These are phyloP conservation scores for Fusarium devonianum DNA, from an alignment of 2,329 filamentous ascomycete genomes.

Conservation along the genomic window DNA sequence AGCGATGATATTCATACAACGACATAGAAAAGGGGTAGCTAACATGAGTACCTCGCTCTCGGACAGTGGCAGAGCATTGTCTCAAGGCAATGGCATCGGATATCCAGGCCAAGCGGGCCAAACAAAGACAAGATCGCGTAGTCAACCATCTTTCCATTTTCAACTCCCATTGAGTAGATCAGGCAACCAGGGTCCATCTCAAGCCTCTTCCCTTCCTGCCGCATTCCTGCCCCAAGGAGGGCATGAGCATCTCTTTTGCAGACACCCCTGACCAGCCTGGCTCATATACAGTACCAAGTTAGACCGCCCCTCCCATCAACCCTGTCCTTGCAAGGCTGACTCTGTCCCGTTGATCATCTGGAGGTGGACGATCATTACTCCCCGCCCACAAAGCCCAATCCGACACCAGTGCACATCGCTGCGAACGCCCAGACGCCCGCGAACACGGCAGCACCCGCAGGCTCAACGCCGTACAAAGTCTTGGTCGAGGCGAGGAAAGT, in stretches of 20 bases:
- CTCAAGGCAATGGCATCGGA: conserved; percentile 4
- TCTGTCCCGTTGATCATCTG: conserved; percentile 4
- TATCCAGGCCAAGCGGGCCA: conserved; percentile 3
- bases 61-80: neutral
- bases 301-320: neutral
- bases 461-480: conserved; percentile 74
- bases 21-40: conserved; percentile 12
- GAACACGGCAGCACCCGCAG: conserved; percentile 74
- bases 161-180: conserved; percentile 18
- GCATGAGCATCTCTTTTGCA: conserved; percentile 8
- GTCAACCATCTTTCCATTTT: conserved; percentile 12
- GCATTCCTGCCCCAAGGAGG: conserved; percentile 12
- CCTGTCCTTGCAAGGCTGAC: conserved; percentile 28
- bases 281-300: conserved; percentile 5
- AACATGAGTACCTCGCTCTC: conserved; percentile 1
- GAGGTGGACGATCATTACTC: conserved; percentile 42
- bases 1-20: conserved; percentile 18
- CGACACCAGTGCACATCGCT: conserved; percentile 64
- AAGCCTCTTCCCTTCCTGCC: conserved; percentile 26
- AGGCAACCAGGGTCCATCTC: conserved; percentile 25
- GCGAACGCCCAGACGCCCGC: conserved; percentile 77
- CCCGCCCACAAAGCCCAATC: conserved; percentile 59
- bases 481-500: conserved; percentile 71
- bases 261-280: conserved; percentile 7
- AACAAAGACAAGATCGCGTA: neutral